Conservation (phyloP, 2,329 filamentous ascomycete species). For the Fusarium gaditjirri region DNA sequence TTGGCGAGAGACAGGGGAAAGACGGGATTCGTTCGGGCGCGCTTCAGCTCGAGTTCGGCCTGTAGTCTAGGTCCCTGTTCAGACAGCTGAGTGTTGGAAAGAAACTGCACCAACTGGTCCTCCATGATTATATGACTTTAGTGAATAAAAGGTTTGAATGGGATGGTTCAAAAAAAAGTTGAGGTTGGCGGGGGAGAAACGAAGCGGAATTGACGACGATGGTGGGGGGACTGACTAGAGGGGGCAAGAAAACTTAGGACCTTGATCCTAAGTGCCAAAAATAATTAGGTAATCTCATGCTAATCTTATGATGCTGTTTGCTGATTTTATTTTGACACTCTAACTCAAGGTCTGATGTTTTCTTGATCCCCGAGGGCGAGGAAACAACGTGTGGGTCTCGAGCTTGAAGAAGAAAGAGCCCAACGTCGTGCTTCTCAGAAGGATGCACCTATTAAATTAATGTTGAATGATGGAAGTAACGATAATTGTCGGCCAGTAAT, state of each 20-base stretch:
- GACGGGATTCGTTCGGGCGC: slow-evolving; percentile 73
- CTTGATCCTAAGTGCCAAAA: too few relatives aligned
- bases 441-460: background rate
- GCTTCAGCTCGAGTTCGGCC: slow-evolving; percentile 85
- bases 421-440: background rate
- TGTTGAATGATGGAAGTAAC: background rate
- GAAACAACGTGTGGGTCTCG: slow-evolving; percentile 37
- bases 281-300: too few relatives aligned
- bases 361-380: too few relatives aligned
- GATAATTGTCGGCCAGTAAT: background rate
- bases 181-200: slow-evolving; percentile 40
- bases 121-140: slow-evolving; percentile 70
- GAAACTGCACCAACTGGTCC: slow-evolving; percentile 88
- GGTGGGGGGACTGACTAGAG: slow-evolving; percentile 24
- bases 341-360: too few relatives aligned
- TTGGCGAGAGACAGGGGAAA: slow-evolving; percentile 84
- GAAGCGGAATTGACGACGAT: slow-evolving; percentile 36
- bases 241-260: too few relatives aligned
- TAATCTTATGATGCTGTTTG: too few relatives aligned
- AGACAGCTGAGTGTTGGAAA: slow-evolving; percentile 85
- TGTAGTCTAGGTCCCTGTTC: slow-evolving; percentile 82
- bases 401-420: slow-evolving; percentile 1
- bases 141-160: slow-evolving; percentile 10
- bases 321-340: too few relatives aligned
- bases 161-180: slow-evolving; percentile 24